Evolutionary conservation across 768 basidiomycete species (phyloP).

Genomic region (Psilocybe sp.): DNA sequence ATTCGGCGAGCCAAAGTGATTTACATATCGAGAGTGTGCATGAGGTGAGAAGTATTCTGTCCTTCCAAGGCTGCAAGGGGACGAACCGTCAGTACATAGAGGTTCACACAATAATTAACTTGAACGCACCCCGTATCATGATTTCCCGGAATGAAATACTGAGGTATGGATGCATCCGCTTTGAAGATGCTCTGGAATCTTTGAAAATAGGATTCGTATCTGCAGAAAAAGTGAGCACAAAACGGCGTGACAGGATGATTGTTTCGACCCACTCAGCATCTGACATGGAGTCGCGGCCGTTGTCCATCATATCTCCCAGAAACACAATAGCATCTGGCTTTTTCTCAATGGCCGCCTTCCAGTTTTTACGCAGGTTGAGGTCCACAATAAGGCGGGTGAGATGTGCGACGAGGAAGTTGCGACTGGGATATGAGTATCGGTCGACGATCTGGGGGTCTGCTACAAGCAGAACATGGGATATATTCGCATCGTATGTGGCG

Average conservation of each 20-base stretch:
- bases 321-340: constrained; percentile 76
- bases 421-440: constrained; percentile 66
- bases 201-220: constrained; percentile 68
- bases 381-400: constrained; percentile 70
- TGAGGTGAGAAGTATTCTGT: constrained; percentile 42
- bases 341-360: constrained; percentile 62
- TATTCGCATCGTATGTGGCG: constrained; percentile 20
- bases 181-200: constrained; percentile 75
- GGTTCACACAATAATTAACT: neutral
- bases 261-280: constrained; percentile 58
- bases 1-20: constrained; percentile 77
- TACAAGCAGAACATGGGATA: constrained; percentile 67
- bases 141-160: constrained; percentile 84
- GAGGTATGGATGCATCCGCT: constrained; percentile 41
- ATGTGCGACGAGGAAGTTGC: constrained; percentile 50
- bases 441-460: constrained; percentile 90
- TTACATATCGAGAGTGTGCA: constrained; percentile 55
- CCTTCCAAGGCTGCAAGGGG: constrained; percentile 40
- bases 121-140: constrained; percentile 75
- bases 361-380: constrained; percentile 81
- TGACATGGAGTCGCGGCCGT: constrained; percentile 63
- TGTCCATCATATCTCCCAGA: constrained; percentile 92
- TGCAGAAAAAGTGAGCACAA: constrained; percentile 24
- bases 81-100: constrained; percentile 6
- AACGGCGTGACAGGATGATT: neutral